Conservation (phyloP, 2,329 filamentous ascomycete species). For the Colletotrichum horii region DNA sequence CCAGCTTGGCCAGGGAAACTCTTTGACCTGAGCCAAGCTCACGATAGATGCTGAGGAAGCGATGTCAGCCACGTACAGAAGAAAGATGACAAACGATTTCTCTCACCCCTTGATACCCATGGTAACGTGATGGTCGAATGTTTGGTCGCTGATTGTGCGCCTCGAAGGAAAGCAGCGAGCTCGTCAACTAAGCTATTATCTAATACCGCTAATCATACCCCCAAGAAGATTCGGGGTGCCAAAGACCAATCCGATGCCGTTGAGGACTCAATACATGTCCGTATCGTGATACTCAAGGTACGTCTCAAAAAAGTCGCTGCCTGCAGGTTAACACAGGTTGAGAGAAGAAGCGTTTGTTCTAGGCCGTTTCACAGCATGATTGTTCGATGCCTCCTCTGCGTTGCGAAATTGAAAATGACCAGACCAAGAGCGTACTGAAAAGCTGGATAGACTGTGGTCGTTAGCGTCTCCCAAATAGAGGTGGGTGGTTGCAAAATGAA, state of each 20-base stretch:
- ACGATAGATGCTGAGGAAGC: constrained; percentile 76
- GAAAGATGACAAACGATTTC: background rate
- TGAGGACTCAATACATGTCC: background rate
- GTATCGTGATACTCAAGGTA: background rate
- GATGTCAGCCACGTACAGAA: background rate
- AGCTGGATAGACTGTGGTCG: background rate
- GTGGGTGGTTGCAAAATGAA: background rate
- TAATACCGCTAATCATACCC: background rate
- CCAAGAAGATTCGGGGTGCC: background rate
- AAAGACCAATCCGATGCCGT: background rate
- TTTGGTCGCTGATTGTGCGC: background rate
- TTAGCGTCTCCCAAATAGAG: background rate
- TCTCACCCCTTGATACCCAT: constrained; percentile 73
- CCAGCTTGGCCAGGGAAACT: constrained; percentile 81
- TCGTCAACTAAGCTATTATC: background rate
- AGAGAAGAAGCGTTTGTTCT: background rate
- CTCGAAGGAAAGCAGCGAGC: background rate
- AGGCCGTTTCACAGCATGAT: background rate
- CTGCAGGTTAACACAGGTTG: background rate
- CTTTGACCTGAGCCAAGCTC: constrained; percentile 84
- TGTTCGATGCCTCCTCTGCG: background rate
- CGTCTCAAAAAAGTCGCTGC: background rate
- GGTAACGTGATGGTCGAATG: background rate
- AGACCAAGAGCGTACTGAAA: background rate
- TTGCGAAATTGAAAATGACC: background rate